phyloP scores from a whole-genome alignment of 306 rosid species.

The barrel medic (Medicago truncatula) region DNA sequence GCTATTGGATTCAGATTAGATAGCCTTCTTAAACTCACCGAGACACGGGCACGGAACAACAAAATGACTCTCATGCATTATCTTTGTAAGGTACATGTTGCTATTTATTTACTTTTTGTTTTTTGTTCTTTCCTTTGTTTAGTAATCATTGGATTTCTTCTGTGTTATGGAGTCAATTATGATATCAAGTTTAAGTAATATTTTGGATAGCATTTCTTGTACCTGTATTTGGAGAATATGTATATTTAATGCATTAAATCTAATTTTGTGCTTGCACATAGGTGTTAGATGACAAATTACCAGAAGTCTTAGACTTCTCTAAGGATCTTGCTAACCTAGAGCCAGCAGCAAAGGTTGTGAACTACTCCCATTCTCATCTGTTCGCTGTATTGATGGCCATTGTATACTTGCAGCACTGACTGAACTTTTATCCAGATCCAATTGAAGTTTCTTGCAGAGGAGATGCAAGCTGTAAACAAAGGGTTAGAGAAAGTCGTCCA shows the following conservation, averaged over 20 bases:
- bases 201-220: constrained; percentile 32
- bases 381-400: constrained; percentile 19
- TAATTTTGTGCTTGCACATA: constrained; percentile 43
- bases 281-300: constrained; percentile 80
- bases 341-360: constrained; percentile 83
- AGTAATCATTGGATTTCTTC: constrained; percentile 18
- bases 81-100: constrained; percentile 78
- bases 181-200: constrained; percentile 17
- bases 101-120: constrained; percentile 30
- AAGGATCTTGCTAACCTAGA: constrained; percentile 80
- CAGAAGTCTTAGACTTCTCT: constrained; percentile 85
- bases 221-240: constrained; percentile 31
- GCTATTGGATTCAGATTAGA: constrained; percentile 90
- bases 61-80: constrained; percentile 94
- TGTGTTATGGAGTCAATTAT: constrained; percentile 13
- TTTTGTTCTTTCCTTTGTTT: background rate
- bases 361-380: constrained; percentile 54
- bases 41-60: constrained; percentile 80
- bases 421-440: constrained; percentile 63
- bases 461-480: constrained; percentile 93
- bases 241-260: constrained; percentile 34
- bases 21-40: constrained; percentile 88
- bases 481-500: constrained; percentile 87
- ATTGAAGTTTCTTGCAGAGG: constrained; percentile 86
- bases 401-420: constrained; percentile 36